phyloP scores from a whole-genome alignment of 495 filamentous ascomycete species.

The Chaetomidium leptoderma region DNA sequence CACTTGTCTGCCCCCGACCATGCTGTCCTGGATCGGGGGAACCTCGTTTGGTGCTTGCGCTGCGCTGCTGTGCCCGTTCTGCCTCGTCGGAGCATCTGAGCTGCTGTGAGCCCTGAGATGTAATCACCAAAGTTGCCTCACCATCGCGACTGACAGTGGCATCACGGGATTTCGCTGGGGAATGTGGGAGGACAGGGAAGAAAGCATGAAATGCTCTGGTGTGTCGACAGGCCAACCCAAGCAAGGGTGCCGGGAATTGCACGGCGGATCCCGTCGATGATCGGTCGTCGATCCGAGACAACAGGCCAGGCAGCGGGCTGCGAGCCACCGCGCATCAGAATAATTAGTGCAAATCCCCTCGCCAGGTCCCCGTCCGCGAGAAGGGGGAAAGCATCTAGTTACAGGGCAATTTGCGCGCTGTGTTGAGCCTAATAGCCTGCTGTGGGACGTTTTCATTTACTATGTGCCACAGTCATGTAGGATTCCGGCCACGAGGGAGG shows the following conservation, averaged over 20 bases:
- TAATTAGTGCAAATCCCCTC: constrained; percentile 18
- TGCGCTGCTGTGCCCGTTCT: constrained; percentile 9
- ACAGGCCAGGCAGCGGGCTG: constrained; percentile 1
- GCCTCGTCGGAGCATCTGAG: constrained; percentile 17
- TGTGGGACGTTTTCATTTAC: constrained; percentile 22
- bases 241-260: constrained; percentile 14
- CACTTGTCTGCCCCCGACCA: constrained; percentile 29
- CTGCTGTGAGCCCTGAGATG: constrained; percentile 1
- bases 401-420: constrained; percentile 16
- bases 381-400: neutral
- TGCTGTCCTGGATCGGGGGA: constrained; percentile 19
- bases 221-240: neutral
- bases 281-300: constrained; percentile 20
- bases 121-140: constrained; percentile 18
- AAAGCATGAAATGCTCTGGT: constrained; percentile 1
- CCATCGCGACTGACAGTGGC: constrained; percentile 22
- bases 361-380: constrained; percentile 2
- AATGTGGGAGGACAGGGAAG: neutral
- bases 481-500: constrained; percentile 11
- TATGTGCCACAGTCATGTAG: constrained; percentile 6
- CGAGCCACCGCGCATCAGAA: constrained; percentile 18
- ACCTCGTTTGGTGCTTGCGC: constrained; percentile 5
- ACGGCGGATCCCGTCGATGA: constrained; percentile 13
- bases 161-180: neutral
- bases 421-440: constrained; percentile 19